These are phyloP conservation scores for Zymoseptoria pseudotritici DNA, from an alignment of 2,329 filamentous ascomycete genomes.

Conservation along the genomic window DNA sequence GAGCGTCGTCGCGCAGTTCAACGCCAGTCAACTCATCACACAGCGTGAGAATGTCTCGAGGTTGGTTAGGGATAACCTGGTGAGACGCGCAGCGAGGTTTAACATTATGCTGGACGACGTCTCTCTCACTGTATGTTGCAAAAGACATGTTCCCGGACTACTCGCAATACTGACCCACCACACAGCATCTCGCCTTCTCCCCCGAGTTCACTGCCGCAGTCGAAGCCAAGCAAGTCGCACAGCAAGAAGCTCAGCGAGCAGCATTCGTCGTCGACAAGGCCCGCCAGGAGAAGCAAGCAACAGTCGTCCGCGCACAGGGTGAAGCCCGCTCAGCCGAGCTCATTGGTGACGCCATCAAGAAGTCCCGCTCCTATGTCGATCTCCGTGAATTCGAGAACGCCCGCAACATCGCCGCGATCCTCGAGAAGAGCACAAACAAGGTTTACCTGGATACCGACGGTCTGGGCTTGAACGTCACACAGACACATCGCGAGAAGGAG, in stretches of 20 bases:
- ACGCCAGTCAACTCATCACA: slow-evolving; percentile 96
- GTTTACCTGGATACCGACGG: slow-evolving; percentile 87
- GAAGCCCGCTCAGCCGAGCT: slow-evolving; percentile 96
- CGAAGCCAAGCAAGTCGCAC: slow-evolving; percentile 62
- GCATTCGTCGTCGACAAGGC: slow-evolving; percentile 99
- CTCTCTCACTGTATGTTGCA: slow-evolving; percentile 59
- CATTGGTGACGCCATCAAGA: slow-evolving; percentile 99
- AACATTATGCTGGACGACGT: slow-evolving; percentile 98
- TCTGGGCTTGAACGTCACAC: slow-evolving; percentile 75
- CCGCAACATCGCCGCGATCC: slow-evolving; percentile 72
- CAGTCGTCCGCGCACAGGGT: slow-evolving; percentile 97
- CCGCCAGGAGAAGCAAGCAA: slow-evolving; percentile 98
- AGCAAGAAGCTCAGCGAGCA: slow-evolving; percentile 92
- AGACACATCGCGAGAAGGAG: slow-evolving; percentile 22
- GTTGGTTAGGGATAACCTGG: slow-evolving; percentile 87
- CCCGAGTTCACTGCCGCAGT: slow-evolving; percentile 63
- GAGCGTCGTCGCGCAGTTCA: slow-evolving; percentile 96
- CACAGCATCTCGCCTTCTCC: slow-evolving; percentile 59
- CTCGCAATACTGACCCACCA: slow-evolving; percentile 3
- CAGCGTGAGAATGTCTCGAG: slow-evolving; percentile 94
- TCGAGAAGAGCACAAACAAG: slow-evolving; percentile 90
- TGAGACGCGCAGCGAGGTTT: slow-evolving; percentile 84
- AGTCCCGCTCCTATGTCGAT: slow-evolving; percentile 93
- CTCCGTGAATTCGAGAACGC: slow-evolving; percentile 98
- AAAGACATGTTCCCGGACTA: not conserved